A percentile compares a stretch with the other conserved stretches of the same genome.
phyloP scores from a whole-genome alignment of 2,329 filamentous ascomycete species.

The Orbilia oligospora region DNA sequence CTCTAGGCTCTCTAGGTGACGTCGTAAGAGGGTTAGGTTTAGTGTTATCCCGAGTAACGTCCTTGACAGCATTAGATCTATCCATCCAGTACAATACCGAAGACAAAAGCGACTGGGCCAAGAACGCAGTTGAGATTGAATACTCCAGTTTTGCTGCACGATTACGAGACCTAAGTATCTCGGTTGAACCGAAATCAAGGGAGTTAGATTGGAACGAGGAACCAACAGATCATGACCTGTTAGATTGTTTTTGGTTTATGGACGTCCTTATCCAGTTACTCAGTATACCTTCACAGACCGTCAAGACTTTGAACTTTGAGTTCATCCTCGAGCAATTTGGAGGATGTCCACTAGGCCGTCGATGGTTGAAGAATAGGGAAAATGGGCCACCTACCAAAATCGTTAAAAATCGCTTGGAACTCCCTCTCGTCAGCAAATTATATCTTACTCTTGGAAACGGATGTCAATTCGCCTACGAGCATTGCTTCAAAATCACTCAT shows the following conservation, averaged over 20 bases:
- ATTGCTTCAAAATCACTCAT: not conserved
- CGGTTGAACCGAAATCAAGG: not conserved
- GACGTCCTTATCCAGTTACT: conserved; percentile 1
- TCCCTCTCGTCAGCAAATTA: not conserved
- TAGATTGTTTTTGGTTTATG: conserved; percentile 2
- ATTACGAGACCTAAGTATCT: not conserved
- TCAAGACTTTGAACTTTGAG: conserved; percentile 3
- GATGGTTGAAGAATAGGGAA: not conserved
- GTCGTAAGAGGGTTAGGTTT: not conserved
- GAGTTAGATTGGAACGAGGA: not conserved
- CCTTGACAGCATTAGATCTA: not conserved
- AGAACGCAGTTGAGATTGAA: not conserved
- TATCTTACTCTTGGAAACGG: not conserved
- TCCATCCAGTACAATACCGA: not conserved
- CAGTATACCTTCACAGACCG: not conserved
- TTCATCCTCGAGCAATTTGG: conserved; percentile 4
- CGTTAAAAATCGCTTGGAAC: not conserved
- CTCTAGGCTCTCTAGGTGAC: not conserved
- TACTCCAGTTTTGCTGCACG: not conserved
- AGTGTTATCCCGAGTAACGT: not conserved
- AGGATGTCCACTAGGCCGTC: not conserved
- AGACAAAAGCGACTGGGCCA: not conserved
- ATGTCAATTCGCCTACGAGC: not conserved
- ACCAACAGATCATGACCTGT: not conserved
- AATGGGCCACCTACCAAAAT: too few relatives aligned